Conservation (phyloP, 345 rosid species). For the Lenwebbia sp. region DNA sequence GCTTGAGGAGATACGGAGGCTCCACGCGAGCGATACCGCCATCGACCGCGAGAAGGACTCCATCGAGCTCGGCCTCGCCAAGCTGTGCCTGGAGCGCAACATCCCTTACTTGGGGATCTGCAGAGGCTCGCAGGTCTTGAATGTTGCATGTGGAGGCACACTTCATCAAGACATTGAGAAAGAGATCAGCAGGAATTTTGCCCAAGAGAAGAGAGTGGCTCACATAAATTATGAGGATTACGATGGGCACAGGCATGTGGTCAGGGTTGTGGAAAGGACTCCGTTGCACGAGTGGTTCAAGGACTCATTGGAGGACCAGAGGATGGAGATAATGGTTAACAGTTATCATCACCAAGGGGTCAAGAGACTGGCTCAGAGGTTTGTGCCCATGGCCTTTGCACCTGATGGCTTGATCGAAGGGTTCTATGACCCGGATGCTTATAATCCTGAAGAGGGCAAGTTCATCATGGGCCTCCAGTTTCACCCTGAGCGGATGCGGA, state of each 20-base stretch:
- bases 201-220: conserved; percentile 13
- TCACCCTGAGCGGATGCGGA: conserved; percentile 84
- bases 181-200: conserved; percentile 29
- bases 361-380: conserved; percentile 55
- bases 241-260: conserved; percentile 67
- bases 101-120: conserved; percentile 84
- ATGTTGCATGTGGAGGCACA: conserved; percentile 82
- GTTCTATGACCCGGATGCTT: conserved; percentile 75
- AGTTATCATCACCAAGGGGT: conserved; percentile 95
- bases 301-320: conserved; percentile 40
- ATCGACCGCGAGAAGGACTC: conserved; percentile 75
- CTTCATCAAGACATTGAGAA: conserved; percentile 63
- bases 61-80: conserved; percentile 62
- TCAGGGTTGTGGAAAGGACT: conserved; percentile 38
- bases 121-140: conserved; percentile 74
- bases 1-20: conserved; percentile 52
- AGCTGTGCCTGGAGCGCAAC: conserved; percentile 72
- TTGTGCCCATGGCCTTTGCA: conserved; percentile 73
- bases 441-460: conserved; percentile 65
- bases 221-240: conserved; percentile 74
- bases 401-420: conserved; percentile 87
- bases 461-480: conserved; percentile 83
- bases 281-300: conserved; percentile 65
- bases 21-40: conserved; percentile 61
- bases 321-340: conserved; percentile 60